These are phyloP conservation scores for Neofusicoccum sp. DNA, from an alignment of 2,329 filamentous ascomycete species.

Conservation along the genomic window DNA sequence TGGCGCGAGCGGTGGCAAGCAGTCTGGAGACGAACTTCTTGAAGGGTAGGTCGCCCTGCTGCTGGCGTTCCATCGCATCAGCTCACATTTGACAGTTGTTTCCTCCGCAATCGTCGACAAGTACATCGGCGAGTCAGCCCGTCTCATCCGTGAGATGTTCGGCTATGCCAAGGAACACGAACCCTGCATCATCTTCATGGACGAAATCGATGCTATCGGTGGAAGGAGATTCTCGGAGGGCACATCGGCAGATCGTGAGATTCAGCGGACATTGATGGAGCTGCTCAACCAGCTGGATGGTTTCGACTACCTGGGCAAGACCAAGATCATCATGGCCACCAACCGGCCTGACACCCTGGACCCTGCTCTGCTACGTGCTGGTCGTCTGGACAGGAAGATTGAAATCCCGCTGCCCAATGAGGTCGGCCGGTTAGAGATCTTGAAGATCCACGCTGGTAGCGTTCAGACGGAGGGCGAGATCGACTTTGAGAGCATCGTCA, in stretches of 20 bases:
- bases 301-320: slow-evolving; percentile 98
- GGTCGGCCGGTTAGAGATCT: slow-evolving; percentile 90
- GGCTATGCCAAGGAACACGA: slow-evolving; percentile 99
- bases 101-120: slow-evolving; percentile 99
- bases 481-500: slow-evolving; percentile 98
- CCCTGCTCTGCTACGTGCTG: slow-evolving; percentile 85
- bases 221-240: slow-evolving; percentile 95
- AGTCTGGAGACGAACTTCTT: slow-evolving; percentile 97
- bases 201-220: slow-evolving; percentile 98
- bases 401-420: slow-evolving; percentile 97
- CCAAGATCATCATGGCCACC: slow-evolving; percentile 99
- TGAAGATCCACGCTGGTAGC: slow-evolving; percentile 91
- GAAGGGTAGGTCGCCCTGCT: slow-evolving; percentile 64
- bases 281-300: slow-evolving; percentile 97
- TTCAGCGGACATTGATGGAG: slow-evolving; percentile 98
- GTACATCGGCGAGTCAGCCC: slow-evolving; percentile 97
- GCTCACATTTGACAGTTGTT: slow-evolving; percentile 66
- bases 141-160: slow-evolving; percentile 98
- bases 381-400: slow-evolving; percentile 93
- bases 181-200: slow-evolving; percentile 99
- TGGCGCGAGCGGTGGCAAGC: slow-evolving; percentile 92
- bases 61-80: slow-evolving; percentile 21
- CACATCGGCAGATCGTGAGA: slow-evolving; percentile 95
- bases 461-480: slow-evolving; percentile 92
- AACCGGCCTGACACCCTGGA: slow-evolving; percentile 97